These are phyloP conservation scores for Lentinula raphanica DNA, from an alignment of 768 basidiomycete genomes.

Conservation along the genomic window DNA sequence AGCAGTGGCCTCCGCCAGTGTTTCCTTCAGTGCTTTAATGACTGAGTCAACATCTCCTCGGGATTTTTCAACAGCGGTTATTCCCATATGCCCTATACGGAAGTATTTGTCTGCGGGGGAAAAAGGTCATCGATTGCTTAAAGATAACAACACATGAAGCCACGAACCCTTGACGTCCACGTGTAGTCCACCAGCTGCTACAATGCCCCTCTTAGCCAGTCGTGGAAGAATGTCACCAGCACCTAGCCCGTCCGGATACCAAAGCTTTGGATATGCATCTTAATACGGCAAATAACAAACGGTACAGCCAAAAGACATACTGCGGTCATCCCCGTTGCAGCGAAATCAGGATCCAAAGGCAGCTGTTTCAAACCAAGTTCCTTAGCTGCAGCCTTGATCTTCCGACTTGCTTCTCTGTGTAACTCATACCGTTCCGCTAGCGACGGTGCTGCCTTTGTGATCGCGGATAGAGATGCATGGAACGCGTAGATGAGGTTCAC, in stretches of 20 bases:
- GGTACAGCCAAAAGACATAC: conserved; percentile 14
- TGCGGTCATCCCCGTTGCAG: conserved; percentile 96
- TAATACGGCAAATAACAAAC: neutral
- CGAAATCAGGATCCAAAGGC: conserved; percentile 50
- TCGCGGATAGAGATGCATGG: conserved; percentile 70
- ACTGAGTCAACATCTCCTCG: conserved; percentile 77
- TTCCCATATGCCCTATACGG: conserved; percentile 94
- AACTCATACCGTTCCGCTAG: conserved; percentile 73
- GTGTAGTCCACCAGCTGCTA: conserved; percentile 88
- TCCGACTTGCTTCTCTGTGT: conserved; percentile 64
- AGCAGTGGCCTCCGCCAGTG: conserved; percentile 26
- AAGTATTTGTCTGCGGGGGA: conserved; percentile 74
- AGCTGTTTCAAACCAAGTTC: conserved; percentile 72
- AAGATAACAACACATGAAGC: neutral
- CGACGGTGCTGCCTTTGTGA: conserved; percentile 57
- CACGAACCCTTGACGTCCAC: conserved; percentile 70
- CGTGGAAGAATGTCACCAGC: conserved; percentile 75
- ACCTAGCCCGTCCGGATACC: conserved; percentile 77
- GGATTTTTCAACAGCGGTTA: conserved; percentile 64
- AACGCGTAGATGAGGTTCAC: conserved; percentile 93
- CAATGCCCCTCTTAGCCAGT: conserved; percentile 63
- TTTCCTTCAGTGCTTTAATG: conserved; percentile 57
- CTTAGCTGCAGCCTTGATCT: conserved; percentile 62
- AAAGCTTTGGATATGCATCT: conserved; percentile 46
- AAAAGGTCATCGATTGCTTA: conserved; percentile 3